Conservation (phyloP, 495 filamentous ascomycete genomes). For the Xylaria castorea region DNA sequence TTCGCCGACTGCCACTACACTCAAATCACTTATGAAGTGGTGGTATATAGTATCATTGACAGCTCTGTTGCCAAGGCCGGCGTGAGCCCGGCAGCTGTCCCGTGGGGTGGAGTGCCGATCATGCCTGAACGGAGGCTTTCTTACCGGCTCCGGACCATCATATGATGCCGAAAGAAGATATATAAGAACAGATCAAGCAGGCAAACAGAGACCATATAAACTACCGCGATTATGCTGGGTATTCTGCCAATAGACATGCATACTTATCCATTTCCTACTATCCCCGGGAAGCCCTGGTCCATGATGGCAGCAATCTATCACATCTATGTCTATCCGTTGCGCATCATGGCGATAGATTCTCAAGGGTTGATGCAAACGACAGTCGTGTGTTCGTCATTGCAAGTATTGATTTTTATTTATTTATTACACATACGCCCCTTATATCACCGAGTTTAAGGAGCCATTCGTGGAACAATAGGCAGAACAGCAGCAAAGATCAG, state of each 20-base stretch:
- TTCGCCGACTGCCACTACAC: conserved; percentile 60
- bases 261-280: conserved; percentile 1
- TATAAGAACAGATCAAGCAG: not conserved
- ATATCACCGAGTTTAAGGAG: not conserved
- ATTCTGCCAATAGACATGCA: conserved; percentile 8
- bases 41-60: conserved; percentile 64
- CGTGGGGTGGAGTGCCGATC: conserved; percentile 23
- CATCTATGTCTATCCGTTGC: not conserved
- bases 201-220: not conserved
- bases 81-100: not conserved
- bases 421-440: conserved; percentile 1
- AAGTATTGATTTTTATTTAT: not conserved
- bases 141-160: conserved; percentile 20
- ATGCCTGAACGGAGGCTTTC: conserved; percentile 22
- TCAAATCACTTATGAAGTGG: conserved; percentile 62
- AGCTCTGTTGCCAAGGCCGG: not conserved
- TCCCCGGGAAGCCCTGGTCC: not conserved
- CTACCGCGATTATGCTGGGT: not conserved
- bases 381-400: not conserved
- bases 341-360: not conserved
- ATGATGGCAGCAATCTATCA: not conserved
- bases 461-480: conserved; percentile 22
- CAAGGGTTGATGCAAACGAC: not conserved
- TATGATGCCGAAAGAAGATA: not conserved
- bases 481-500: not conserved